Conservation (phyloP, 306 rosid genomes). For the Casuarina cunninghamiana region DNA sequence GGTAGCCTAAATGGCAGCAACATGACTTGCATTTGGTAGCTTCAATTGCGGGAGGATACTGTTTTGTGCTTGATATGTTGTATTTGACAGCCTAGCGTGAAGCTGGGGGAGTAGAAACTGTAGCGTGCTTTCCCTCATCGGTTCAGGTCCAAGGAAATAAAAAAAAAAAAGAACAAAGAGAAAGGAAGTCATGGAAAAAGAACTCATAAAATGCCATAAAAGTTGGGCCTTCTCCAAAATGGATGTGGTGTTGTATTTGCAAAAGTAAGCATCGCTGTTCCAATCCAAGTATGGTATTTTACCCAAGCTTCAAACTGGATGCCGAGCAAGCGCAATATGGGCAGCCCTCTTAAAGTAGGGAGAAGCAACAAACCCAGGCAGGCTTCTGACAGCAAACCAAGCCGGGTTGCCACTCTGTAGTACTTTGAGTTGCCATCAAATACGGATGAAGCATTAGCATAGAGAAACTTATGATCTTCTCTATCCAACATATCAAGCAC, state of each 20-base stretch:
- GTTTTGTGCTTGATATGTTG: background rate
- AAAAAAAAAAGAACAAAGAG: background rate
- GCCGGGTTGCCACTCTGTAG: conserved; percentile 67
- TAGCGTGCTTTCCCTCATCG: conserved; percentile 36
- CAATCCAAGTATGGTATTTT: conserved; percentile 78
- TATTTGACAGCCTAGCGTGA: too few species aligned
- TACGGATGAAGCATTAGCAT: conserved; percentile 24
- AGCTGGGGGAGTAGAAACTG: too few species aligned
- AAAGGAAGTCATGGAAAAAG: background rate
- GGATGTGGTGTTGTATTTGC: too few species aligned
- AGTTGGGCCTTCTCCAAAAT: too few species aligned
- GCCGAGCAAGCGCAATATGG: conserved; percentile 70
- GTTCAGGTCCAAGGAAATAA: conserved; percentile 57
- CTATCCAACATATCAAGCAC: background rate
- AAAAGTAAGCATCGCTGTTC: conserved; percentile 75
- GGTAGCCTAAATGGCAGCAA: background rate
- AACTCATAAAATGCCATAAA: conserved; percentile 36
- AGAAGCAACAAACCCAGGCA: conserved; percentile 79
- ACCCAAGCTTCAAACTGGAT: conserved; percentile 90
- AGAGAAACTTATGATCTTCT: conserved; percentile 10
- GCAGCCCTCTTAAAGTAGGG: conserved; percentile 70
- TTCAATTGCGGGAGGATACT: background rate
- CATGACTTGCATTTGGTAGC: background rate
- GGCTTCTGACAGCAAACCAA: conserved; percentile 77
- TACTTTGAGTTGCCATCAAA: conserved; percentile 89